phyloP scores from a whole-genome alignment of 1,284 basidiomycete species.

The Porogramme epimiltina region DNA sequence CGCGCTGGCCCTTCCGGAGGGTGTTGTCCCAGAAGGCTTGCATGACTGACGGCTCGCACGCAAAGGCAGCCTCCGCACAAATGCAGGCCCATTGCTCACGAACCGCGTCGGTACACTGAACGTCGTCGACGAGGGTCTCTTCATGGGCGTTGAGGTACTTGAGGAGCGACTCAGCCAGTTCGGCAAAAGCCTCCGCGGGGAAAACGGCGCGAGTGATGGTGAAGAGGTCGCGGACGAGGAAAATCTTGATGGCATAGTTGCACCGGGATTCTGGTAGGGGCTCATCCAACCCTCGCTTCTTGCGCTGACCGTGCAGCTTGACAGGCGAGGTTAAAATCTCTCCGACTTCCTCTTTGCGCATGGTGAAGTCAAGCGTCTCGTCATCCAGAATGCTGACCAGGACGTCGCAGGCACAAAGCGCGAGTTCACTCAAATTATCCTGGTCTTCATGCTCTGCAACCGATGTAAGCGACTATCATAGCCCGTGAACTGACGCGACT shows the following conservation, averaged over 20 bases:
- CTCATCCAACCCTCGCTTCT: conserved; percentile 3
- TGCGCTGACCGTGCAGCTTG: conserved; percentile 10
- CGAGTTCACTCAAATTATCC: conserved; percentile 40
- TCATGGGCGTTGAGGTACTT: conserved; percentile 50
- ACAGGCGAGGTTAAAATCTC: conserved; percentile 21
- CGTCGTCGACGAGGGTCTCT: conserved; percentile 46
- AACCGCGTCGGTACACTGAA: conserved; percentile 40
- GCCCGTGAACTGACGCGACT: neutral
- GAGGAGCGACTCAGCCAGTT: conserved; percentile 47
- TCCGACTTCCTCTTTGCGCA: conserved; percentile 25
- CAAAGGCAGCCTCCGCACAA: conserved; percentile 48
- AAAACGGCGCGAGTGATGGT: conserved; percentile 42
- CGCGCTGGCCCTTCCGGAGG: conserved; percentile 23
- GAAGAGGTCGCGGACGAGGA: conserved; percentile 60
- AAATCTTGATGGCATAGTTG: conserved; percentile 50
- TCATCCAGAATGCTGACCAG: conserved; percentile 56
- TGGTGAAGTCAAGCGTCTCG: conserved; percentile 47
- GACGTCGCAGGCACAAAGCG: conserved; percentile 41
- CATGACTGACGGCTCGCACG: conserved; percentile 48
- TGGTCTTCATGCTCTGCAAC: conserved; percentile 35
- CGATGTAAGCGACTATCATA: conserved; percentile 3
- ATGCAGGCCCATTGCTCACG: conserved; percentile 59
- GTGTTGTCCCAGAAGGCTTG: conserved; percentile 52
- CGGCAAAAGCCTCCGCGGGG: conserved; percentile 41
- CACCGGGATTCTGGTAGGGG: conserved; percentile 31